Evolutionary conservation across 2,329 filamentous ascomycete genomes (phyloP).

Genomic region (Aspergillus clavatus): DNA sequence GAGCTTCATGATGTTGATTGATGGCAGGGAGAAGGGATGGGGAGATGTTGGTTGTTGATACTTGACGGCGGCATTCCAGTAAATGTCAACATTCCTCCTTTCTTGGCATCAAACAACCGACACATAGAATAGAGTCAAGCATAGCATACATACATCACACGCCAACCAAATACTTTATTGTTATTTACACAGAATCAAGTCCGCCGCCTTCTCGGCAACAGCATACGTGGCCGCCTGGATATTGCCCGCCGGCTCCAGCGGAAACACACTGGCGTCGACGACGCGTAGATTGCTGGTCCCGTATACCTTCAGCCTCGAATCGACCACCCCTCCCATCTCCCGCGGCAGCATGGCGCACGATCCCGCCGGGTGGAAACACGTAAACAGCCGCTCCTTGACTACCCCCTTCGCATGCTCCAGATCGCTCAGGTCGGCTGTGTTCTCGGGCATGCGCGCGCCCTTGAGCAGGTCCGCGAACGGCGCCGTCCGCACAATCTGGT

Average conservation of each 20-base stretch:
- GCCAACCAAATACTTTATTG: no score
- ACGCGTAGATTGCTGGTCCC: constrained; percentile 30
- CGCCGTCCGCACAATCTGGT: constrained; percentile 16
- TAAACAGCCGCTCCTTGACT: constrained; percentile 18
- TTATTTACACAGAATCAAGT: constrained; percentile 25
- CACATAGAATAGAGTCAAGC: no score
- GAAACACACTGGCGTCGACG: constrained; percentile 34
- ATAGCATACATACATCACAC: no score
- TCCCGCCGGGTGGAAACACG: constrained; percentile 26
- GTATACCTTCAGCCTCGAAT: constrained; percentile 23
- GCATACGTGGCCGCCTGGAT: constrained; percentile 37
- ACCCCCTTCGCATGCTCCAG: constrained; percentile 17
- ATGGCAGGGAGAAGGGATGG: neutral
- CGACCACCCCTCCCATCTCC: constrained; percentile 28
- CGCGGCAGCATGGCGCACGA: constrained; percentile 32
- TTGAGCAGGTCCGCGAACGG: constrained; percentile 18
- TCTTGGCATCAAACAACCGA: no score
- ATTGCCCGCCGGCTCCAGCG: constrained; percentile 33
- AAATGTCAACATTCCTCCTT: no score
- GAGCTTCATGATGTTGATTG: no score
- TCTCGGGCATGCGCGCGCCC: constrained; percentile 8
- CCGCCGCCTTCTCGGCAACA: constrained; percentile 29
- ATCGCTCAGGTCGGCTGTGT: constrained; percentile 7
- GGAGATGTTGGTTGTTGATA: neutral
- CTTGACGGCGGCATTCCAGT: no score